phyloP scores from a whole-genome alignment of 1,139 yeast species.

The Torulaspora pretoriensis region DNA sequence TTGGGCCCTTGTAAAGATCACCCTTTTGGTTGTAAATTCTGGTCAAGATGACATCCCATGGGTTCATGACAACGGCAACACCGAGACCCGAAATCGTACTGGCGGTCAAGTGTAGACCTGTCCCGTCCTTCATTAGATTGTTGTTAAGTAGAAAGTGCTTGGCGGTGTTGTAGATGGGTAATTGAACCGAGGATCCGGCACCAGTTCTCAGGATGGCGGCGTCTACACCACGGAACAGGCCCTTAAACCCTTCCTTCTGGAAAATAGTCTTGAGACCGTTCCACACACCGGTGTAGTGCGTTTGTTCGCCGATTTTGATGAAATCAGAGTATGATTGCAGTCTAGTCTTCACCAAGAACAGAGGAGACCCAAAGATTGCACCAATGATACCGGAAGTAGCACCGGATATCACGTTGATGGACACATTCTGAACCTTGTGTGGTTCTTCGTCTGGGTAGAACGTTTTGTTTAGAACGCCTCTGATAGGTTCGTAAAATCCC shows the following conservation, averaged over 20 bases:
- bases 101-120: slow-evolving; percentile 67
- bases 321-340: slow-evolving; percentile 82
- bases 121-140: slow-evolving; percentile 55
- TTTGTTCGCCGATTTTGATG: slow-evolving; percentile 81
- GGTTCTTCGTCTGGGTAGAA: slow-evolving; percentile 53
- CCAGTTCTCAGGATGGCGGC: slow-evolving; percentile 95
- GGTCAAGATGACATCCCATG: slow-evolving; percentile 92
- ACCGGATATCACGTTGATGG: slow-evolving; percentile 76
- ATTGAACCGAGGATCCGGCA: slow-evolving; percentile 91
- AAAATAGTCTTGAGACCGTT: slow-evolving; percentile 65
- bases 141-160: slow-evolving; percentile 51
- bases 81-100: slow-evolving; percentile 84
- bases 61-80: slow-evolving; percentile 93
- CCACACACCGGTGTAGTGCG: slow-evolving; percentile 67
- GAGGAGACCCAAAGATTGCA: slow-evolving; percentile 84
- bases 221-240: slow-evolving; percentile 85
- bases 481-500: slow-evolving; percentile 87
- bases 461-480: slow-evolving; percentile 53
- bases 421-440: slow-evolving; percentile 53
- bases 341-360: slow-evolving; percentile 87
- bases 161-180: slow-evolving; percentile 84
- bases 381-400: slow-evolving; percentile 84
- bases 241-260: slow-evolving; percentile 66
- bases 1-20: slow-evolving; percentile 74
- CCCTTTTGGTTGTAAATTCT: slow-evolving; percentile 95